Percentiles rank a stretch among this genome's conserved stretches.
Conservation (phyloP, 176 grass and related monocot genomes). For the Alopecurus myosuroides region DNA sequence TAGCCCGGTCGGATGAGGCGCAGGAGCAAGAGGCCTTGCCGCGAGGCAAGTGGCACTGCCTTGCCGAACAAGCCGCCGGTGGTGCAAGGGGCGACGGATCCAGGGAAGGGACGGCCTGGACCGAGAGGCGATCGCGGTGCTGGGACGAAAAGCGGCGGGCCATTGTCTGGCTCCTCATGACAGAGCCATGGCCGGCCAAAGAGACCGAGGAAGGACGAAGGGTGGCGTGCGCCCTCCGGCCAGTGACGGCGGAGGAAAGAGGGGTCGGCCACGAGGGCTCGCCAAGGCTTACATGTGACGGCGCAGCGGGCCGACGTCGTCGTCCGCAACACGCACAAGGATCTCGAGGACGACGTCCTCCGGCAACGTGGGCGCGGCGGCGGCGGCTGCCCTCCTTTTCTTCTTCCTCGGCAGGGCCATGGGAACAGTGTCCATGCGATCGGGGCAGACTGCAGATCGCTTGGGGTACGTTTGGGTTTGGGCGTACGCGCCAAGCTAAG, state of each 20-base stretch:
- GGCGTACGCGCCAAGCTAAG: no score
- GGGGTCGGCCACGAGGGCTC: no score
- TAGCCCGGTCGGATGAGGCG: neutral
- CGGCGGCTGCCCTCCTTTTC: no score
- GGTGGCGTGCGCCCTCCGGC: no score
- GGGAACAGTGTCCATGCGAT: neutral
- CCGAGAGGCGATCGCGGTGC: neutral
- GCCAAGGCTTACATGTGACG: no score
- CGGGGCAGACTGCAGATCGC: no score
- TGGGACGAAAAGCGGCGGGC: neutral
- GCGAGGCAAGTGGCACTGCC: neutral
- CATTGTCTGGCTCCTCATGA: no score
- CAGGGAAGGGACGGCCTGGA: neutral
- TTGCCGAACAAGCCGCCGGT: neutral
- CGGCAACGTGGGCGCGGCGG: neutral
- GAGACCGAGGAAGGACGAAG: neutral
- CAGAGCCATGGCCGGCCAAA: neutral
- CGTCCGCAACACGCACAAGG: neutral
- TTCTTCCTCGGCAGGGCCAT: neutral
- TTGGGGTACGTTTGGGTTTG: no score
- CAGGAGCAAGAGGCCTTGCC: neutral
- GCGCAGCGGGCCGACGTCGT: no score
- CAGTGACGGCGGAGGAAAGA: no score
- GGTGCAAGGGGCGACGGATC: neutral
- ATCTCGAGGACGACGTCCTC: neutral